Percentiles rank a stretch among this genome's conserved stretches.
Evolutionary conservation across 1,139 yeast species (phyloP).

Genomic region (Saccharomyces hybrid): DNA sequence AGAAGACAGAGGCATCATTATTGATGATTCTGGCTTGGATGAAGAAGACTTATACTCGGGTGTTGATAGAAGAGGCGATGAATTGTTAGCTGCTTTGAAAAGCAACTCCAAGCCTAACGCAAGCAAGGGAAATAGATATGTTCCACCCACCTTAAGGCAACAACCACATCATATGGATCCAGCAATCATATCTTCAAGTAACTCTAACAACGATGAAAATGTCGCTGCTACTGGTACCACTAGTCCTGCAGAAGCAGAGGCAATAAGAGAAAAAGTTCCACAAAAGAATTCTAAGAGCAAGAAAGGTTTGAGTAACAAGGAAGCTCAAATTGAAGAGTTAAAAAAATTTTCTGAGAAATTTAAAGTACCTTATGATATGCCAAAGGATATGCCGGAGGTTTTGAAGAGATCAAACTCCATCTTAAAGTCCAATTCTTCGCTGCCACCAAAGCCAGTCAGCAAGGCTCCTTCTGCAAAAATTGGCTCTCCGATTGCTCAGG

Average conservation of each 20-base stretch:
- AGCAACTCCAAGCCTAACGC: constrained; percentile 27
- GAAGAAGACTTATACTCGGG: constrained; percentile 97
- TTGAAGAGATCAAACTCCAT: constrained; percentile 10
- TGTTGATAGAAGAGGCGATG: constrained; percentile 58
- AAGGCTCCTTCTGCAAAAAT: constrained; percentile 1
- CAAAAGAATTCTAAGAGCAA: constrained; percentile 24
- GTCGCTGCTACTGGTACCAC: constrained; percentile 8
- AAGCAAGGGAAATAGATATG: constrained; percentile 20
- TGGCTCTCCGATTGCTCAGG: constrained; percentile 20
- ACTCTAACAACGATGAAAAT: constrained; percentile 7
- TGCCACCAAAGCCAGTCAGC: constrained; percentile 4
- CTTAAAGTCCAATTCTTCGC: constrained; percentile 3
- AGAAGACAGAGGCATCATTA: constrained; percentile 76
- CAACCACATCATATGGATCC: constrained; percentile 67
- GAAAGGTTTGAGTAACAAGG: constrained; percentile 33
- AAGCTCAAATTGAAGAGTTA: constrained; percentile 69
- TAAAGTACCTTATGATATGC: constrained; percentile 68
- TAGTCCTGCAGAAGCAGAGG: constrained; percentile 10
- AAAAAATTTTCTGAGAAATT: constrained; percentile 77
- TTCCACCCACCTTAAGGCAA: constrained; percentile 60
- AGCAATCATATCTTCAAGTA: constrained; percentile 54
- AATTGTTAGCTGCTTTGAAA: constrained; percentile 54
- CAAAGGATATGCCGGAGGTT: constrained; percentile 70
- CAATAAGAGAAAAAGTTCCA: constrained; percentile 24
- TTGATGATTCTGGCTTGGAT: constrained; percentile 82